Percentiles rank a stretch among this genome's conserved stretches.
phyloP scores from a whole-genome alignment of 2,329 filamentous ascomycete species.

The Saccharata proteae region DNA sequence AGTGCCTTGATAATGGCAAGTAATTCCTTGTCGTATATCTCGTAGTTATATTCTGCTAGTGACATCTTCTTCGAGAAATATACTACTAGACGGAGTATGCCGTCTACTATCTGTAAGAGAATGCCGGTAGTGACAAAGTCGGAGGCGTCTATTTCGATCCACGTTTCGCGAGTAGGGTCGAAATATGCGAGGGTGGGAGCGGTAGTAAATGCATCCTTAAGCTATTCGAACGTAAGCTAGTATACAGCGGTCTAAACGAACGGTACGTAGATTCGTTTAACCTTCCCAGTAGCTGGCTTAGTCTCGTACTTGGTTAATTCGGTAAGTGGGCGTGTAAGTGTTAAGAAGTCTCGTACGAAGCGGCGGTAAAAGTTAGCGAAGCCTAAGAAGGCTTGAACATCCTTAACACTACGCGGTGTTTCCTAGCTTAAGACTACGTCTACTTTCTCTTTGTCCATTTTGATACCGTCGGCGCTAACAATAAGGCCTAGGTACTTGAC shows the following conservation, averaged over 20 bases:
- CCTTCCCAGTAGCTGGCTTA: neutral
- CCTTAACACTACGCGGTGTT: neutral
- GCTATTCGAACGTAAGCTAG: neutral
- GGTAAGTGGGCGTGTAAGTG: conserved; percentile 8
- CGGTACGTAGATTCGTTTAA: too few species aligned
- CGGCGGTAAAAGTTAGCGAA: conserved; percentile 16
- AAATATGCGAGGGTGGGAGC: neutral
- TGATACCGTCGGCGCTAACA: conserved; percentile 1
- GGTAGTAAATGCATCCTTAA: neutral
- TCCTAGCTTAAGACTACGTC: neutral
- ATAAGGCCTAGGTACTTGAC: conserved; percentile 3
- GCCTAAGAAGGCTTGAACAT: conserved; percentile 13
- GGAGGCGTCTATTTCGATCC: conserved; percentile 3
- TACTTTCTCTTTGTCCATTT: conserved; percentile 3
- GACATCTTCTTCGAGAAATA: conserved; percentile 16
- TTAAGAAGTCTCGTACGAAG: conserved; percentile 15
- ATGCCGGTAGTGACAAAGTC: neutral
- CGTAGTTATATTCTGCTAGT: conserved; percentile 14
- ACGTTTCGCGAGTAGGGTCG: neutral
- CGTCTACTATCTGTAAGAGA: neutral
- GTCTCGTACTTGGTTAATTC: neutral
- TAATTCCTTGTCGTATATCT: conserved; percentile 21
- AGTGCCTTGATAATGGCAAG: conserved; percentile 14
- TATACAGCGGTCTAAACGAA: neutral
- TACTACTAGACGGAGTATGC: conserved; percentile 1